Evolutionary conservation across 1,284 basidiomycete species (phyloP), one percentile per base, ranked within the genome.

Genomic region (Ustilago tritici): DNA sequence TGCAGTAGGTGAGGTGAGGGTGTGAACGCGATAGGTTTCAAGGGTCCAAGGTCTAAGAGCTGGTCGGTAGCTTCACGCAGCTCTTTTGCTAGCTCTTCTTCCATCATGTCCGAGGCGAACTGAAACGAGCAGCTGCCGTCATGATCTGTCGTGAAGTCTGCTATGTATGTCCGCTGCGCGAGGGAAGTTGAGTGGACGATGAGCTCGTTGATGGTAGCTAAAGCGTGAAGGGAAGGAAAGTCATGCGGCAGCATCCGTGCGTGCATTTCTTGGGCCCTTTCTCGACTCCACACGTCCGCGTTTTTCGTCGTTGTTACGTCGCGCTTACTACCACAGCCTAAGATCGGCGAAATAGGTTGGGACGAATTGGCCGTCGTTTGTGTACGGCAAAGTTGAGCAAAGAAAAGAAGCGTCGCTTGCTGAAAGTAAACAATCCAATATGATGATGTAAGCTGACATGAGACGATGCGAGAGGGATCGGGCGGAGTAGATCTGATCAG

Each of bases 51-150:
- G 52, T 78, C 78, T 2, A 80, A 58, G 28, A 80, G 71, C 35
- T 80, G 68, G 35, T 69, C 52, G 19, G 78, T 72, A 9, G 78
- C 78, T 65, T 75, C 64, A n/a, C 65, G 71, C 3, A 80, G 61
- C 50, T 80, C 78, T 28, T 65, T 62, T 19, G 75, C 65, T n/a
- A 80, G 58, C 49, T 78, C 58, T 10, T 49, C 61, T 8, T 78
- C 76, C 76, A 74, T 78, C 28, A 43, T 56, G 60, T 40, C 17
- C 41, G 36, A 5, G 15, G 7, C 2, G 7, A 6, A 6, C 14
- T 14, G 15, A 14, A 1, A 12, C 10, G 23, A 35, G 3, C 9
- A 12, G 31, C 36, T 11, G 32, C 14, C 46, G 8, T 38, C 69
- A 59, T 59, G 59, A 34, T 34, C 28, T 15, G 28, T 5, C 10